These are phyloP conservation scores for Rubroboletus satanas DNA, from an alignment of 768 basidiomycete species.

Conservation along the genomic window DNA sequence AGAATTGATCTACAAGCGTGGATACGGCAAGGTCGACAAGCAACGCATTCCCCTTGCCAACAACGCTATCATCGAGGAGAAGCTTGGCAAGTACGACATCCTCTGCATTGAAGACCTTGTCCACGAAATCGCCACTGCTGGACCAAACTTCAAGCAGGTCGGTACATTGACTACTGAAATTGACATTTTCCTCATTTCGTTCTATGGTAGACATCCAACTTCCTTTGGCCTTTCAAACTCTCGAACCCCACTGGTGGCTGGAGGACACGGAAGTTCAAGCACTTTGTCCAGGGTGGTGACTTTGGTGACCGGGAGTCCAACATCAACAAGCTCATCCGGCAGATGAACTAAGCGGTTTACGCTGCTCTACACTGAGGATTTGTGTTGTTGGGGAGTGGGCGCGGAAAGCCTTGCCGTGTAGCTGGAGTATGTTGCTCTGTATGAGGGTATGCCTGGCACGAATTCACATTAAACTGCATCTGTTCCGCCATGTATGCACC, in stretches of 20 bases:
- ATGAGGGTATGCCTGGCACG: slow-evolving; percentile 33
- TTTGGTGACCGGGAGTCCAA: slow-evolving; percentile 94
- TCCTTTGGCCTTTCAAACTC: slow-evolving; percentile 99
- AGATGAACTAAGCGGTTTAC: slow-evolving; percentile 68
- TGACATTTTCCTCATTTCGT: not conserved
- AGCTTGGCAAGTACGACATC: slow-evolving; percentile 91
- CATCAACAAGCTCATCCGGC: slow-evolving; percentile 96
- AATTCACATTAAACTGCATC: slow-evolving; percentile 20
- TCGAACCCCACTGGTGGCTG: slow-evolving; percentile 99
- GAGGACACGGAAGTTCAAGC: slow-evolving; percentile 97
- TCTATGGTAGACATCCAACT: slow-evolving; percentile 69
- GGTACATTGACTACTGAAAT: slow-evolving; percentile 22
- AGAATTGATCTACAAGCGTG: slow-evolving; percentile 98
- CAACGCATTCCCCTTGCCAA: slow-evolving; percentile 94
- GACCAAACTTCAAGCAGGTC: slow-evolving; percentile 99
- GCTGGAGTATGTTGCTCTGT: slow-evolving; percentile 13
- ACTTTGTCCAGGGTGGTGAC: slow-evolving; percentile 94
- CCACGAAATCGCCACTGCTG: slow-evolving; percentile 91
- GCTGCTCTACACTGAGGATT: not conserved
- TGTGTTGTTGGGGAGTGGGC: slow-evolving; percentile 3
- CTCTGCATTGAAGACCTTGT: slow-evolving; percentile 96
- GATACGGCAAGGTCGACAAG: slow-evolving; percentile 97
- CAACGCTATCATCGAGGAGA: slow-evolving; percentile 88
- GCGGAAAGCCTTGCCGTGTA: slow-evolving; percentile 2
- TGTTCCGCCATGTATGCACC: slow-evolving; percentile 26